phyloP scores from a whole-genome alignment of 495 filamentous ascomycete species.

The Oleoguttula mirabilis region DNA sequence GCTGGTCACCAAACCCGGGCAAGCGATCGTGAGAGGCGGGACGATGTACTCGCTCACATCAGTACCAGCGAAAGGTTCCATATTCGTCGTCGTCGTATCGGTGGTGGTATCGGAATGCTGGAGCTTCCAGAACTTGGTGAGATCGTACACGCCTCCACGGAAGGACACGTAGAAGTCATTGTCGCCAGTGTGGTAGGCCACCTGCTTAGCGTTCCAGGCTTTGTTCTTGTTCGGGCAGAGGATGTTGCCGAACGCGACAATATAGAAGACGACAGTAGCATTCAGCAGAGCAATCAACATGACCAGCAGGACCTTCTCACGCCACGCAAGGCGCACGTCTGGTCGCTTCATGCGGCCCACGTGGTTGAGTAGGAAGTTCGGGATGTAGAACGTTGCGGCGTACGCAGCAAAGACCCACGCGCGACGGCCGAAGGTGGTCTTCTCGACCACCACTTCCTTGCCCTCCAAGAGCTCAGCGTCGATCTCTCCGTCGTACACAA shows the following conservation, averaged over 20 bases:
- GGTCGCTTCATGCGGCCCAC: conserved; percentile 94
- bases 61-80: conserved; percentile 65
- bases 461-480: conserved; percentile 67
- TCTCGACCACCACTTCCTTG: conserved; percentile 62
- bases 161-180: conserved; percentile 83
- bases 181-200: conserved; percentile 53
- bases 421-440: conserved; percentile 49
- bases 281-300: conserved; percentile 75
- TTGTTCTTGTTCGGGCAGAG: conserved; percentile 89
- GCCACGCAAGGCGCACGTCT: conserved; percentile 93
- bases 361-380: conserved; percentile 65
- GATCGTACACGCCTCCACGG: conserved; percentile 83
- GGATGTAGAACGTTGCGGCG: conserved; percentile 88
- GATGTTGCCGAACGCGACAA: conserved; percentile 70
- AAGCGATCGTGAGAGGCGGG: conserved; percentile 64
- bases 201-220: conserved; percentile 66
- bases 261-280: conserved; percentile 78
- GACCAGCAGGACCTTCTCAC: conserved; percentile 81
- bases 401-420: conserved; percentile 74
- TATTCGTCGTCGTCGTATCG: conserved; percentile 49
- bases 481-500: conserved; percentile 53
- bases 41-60: conserved; percentile 76
- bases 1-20: conserved; percentile 50
- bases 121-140: conserved; percentile 70
- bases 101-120: conserved; percentile 62